A percentile compares a stretch with the other conserved stretches of the same genome.
Conservation (phyloP, 2,329 filamentous ascomycete genomes). For the Diaporthe longicolla region DNA sequence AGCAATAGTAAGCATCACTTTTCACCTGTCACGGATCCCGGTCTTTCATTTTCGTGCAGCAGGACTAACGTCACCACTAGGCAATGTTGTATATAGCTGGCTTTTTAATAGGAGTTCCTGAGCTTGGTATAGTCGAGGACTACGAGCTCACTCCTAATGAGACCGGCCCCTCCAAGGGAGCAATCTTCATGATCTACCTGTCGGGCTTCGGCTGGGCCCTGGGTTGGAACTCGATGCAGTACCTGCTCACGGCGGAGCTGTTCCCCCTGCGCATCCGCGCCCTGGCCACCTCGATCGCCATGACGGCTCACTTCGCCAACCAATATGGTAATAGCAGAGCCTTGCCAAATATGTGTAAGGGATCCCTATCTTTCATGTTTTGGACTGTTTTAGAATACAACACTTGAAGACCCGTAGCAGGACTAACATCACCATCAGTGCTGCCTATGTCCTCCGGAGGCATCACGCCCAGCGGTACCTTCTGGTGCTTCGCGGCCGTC, state of each 20-base stretch:
- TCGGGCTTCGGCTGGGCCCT: conserved; percentile 79
- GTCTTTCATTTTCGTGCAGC: too few relatives aligned
- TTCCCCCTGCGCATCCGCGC: conserved; percentile 83
- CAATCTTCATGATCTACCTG: conserved; percentile 81
- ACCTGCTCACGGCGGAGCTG: conserved; percentile 82
- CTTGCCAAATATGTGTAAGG: conserved; percentile 82
- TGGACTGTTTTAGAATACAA: too few relatives aligned
- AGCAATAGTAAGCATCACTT: conserved; percentile 53
- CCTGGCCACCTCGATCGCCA: conserved; percentile 77
- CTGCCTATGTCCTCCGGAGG: conserved; percentile 62
- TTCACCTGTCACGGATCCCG: too few relatives aligned
- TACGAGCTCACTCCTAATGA: conserved; percentile 64
- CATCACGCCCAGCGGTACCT: conserved; percentile 75
- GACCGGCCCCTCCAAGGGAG: conserved; percentile 72
- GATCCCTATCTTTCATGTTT: too few relatives aligned
- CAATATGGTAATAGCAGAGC: conserved; percentile 84
- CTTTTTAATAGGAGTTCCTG: conserved; percentile 74
- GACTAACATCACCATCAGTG: too few relatives aligned
- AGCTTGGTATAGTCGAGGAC: conserved; percentile 63
- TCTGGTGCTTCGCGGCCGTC: conserved; percentile 81
- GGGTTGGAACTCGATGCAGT: conserved; percentile 84
- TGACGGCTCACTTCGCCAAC: conserved; percentile 85
- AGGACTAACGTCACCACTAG: too few relatives aligned
- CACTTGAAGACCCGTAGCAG: too few relatives aligned
- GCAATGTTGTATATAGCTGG: conserved; percentile 74